Evolutionary conservation across 352 stramenopile genomes (phyloP).

Genomic region (Phytophthora lateralis): DNA sequence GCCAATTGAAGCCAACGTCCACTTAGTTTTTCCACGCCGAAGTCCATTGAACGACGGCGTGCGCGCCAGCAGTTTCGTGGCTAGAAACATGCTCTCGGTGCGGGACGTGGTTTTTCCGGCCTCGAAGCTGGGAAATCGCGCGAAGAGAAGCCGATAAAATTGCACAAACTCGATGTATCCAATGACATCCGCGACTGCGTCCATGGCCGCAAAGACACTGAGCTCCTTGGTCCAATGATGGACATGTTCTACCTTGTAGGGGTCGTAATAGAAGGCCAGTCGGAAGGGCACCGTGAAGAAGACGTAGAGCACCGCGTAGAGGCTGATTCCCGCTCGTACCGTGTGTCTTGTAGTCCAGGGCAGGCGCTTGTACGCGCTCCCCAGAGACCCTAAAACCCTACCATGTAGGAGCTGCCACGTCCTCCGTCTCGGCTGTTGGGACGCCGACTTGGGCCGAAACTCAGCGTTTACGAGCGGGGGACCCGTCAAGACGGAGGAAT

Average conservation of each 20-base stretch:
- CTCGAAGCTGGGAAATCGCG: slow-evolving; percentile 19
- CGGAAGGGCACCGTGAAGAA: slow-evolving; percentile 29
- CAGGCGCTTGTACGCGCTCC: slow-evolving; percentile 5
- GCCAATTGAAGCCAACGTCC: slow-evolving; percentile 27
- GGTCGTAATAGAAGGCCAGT: slow-evolving; percentile 31
- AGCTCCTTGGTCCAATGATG: slow-evolving; percentile 22
- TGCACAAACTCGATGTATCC: slow-evolving; percentile 18
- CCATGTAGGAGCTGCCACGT: neutral
- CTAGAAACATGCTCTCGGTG: neutral
- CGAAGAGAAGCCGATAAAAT: slow-evolving; percentile 21
- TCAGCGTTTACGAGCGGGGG: neutral
- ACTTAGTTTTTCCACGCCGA: slow-evolving; percentile 17
- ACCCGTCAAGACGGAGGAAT: neutral
- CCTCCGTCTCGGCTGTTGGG: neutral
- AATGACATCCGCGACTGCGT: slow-evolving; percentile 20
- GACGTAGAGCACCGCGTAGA: slow-evolving; percentile 24
- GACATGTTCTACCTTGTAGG: neutral
- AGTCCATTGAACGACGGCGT: slow-evolving; percentile 17
- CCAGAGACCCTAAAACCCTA: neutral
- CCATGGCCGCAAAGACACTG: slow-evolving; percentile 13
- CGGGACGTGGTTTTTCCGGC: neutral
- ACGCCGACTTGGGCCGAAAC: neutral
- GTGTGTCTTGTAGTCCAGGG: slow-evolving; percentile 27
- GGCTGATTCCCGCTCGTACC: slow-evolving; percentile 9
- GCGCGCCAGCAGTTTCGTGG: neutral